phyloP scores from a whole-genome alignment of 2,329 filamentous ascomycete species.

The Chaetothyriales sp. region DNA sequence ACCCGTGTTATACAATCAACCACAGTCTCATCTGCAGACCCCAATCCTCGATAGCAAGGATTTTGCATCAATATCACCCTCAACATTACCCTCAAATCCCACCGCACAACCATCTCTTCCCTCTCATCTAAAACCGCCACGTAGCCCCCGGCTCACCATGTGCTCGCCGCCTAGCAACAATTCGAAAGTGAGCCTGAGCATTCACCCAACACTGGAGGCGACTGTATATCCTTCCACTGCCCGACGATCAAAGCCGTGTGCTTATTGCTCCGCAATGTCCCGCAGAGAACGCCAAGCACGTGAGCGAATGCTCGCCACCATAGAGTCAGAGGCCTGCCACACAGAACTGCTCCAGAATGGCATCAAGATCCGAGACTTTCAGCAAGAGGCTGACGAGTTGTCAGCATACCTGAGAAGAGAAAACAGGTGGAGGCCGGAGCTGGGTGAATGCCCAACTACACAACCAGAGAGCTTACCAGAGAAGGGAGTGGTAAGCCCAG shows the following conservation, averaged over 20 bases:
- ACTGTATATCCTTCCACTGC: neutral
- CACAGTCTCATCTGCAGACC: neutral
- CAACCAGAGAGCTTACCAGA: constrained; percentile 3
- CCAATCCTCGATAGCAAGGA: neutral
- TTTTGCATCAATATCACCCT: neutral
- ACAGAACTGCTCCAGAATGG: constrained; percentile 7
- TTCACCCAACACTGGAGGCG: neutral
- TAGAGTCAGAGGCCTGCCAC: neutral
- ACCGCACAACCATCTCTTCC: neutral
- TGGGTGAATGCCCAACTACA: constrained; percentile 3
- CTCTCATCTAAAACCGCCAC: neutral
- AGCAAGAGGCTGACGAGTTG: constrained; percentile 6
- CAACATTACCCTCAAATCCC: neutral
- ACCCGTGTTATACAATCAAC: neutral
- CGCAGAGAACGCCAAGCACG: constrained; percentile 26
- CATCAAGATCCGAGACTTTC: constrained; percentile 11
- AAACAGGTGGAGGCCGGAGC: constrained; percentile 5
- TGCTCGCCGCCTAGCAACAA: neutral
- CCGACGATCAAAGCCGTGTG: neutral
- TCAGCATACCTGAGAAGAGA: neutral
- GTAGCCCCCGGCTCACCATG: neutral
- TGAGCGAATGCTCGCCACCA: constrained; percentile 24
- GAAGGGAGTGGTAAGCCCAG: neutral
- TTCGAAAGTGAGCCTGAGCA: neutral
- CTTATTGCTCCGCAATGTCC: constrained; percentile 15